Evolutionary conservation across 257 asterid species (phyloP).

Genomic region (Primulina tabacum): DNA sequence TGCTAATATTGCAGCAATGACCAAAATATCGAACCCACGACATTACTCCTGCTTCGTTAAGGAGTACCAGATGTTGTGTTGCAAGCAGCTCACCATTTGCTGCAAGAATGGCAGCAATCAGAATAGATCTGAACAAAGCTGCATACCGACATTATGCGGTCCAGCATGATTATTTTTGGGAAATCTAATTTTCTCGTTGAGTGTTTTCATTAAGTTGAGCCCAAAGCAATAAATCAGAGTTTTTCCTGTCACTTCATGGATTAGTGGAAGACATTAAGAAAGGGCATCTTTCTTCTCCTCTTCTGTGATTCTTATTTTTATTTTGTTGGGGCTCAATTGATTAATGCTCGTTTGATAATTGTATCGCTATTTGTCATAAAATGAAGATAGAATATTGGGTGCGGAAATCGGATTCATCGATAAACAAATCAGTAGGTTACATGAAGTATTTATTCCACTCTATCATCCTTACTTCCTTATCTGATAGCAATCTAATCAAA

Average conservation of each 20-base stretch:
- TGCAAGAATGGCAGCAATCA: constrained; percentile 14
- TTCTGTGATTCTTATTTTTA: not conserved
- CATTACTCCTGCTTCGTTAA: not conserved
- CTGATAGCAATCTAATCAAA: too few species aligned
- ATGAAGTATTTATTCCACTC: too few species aligned
- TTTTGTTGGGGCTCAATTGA: not conserved
- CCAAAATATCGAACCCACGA: not conserved
- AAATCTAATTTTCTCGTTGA: not conserved
- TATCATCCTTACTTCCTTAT: too few species aligned
- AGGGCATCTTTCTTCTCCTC: not conserved
- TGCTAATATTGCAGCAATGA: not conserved
- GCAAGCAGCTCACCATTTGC: not conserved
- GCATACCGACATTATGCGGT: not conserved
- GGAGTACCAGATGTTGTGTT: not conserved
- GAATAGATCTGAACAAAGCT: not conserved
- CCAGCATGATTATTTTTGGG: not conserved
- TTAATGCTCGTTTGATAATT: not conserved
- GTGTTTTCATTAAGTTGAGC: not conserved
- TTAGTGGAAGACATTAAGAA: not conserved
- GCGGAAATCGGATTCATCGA: too few species aligned
- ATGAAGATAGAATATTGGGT: too few species aligned
- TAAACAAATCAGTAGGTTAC: too few species aligned
- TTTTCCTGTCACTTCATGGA: not conserved
- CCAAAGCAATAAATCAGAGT: not conserved
- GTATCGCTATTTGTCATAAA: not conserved